Base-by-base conservation (phyloP, 1,139 yeast genomes). In the Geotrichum siamense region DNA sequence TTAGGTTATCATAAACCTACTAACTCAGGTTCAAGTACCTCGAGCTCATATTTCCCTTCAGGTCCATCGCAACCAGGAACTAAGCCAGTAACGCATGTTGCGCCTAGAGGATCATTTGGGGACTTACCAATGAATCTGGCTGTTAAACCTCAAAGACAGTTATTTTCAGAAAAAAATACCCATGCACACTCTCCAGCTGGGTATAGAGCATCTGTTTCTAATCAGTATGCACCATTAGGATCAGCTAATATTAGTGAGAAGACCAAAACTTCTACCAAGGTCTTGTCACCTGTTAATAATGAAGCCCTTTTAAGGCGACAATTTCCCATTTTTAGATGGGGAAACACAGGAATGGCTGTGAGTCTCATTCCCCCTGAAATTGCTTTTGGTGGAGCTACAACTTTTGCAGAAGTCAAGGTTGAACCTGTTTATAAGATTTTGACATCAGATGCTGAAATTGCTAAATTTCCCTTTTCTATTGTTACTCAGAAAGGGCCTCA, bases 321-420 rank as follows among this genome's bases (percentile, higher is more conserved):
- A 59, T 83, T 82, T 60, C 95, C 95, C 0, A 61, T 87, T 27
- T 82, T 86, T 59, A 69, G 74, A 46, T 86, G 94, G 84, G 74
- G 84, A 38, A 64, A 68, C 25, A 65, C 73, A 4, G 67, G 68
- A 10, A 71, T 66, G 41, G 59, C 74, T 13, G 70, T 71, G 1
- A 65, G 67, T 31, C 68, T 70, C 42, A 55, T 75, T 31, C 79
- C 82, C 5, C 55, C 68, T 9, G 48, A 54, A 12, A 55, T 62
- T 33, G 57, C 63, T 2, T 59, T 56, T 43, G 66, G 65, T 9
- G 50, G 53, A 3, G 48, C 56, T 2, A 49, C 54, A 3, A 47
- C 55, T 6, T 43, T 51, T 13, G 49, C 56, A 9, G 57, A 55
- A 5, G 50, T 73, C 10, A 60, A 61, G 13, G 52, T 63, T 19